Evolutionary conservation across 768 basidiomycete genomes (phyloP).

Genomic region (Hypholoma fasciculare): DNA sequence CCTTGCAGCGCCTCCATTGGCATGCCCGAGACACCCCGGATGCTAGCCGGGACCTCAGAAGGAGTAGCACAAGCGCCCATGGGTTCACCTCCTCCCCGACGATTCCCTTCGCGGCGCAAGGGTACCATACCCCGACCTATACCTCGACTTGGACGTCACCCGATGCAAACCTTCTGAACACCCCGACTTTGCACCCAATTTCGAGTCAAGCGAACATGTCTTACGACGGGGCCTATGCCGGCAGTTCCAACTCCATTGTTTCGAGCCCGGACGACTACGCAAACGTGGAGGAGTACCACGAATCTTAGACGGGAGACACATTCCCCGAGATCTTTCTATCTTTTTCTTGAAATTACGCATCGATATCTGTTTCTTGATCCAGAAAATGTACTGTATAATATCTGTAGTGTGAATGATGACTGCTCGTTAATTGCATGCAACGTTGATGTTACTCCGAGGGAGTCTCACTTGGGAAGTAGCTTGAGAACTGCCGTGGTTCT

Average conservation of each 20-base stretch:
- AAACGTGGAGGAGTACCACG: constrained; percentile 41
- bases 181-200: constrained; percentile 37
- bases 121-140: constrained; percentile 39
- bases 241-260: constrained; percentile 31
- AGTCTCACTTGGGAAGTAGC: constrained; percentile 11
- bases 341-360: constrained; percentile 22
- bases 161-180: constrained; percentile 29
- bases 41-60: constrained; percentile 32
- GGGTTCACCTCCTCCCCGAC: constrained; percentile 37
- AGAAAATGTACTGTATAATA: background rate
- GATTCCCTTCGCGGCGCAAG: constrained; percentile 35
- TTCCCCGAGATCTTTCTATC: background rate
- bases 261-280: constrained; percentile 45
- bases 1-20: constrained; percentile 38
- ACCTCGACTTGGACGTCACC: constrained; percentile 40
- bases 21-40: constrained; percentile 33
- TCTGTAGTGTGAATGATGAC: background rate
- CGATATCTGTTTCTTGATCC: constrained; percentile 3
- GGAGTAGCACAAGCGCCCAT: constrained; percentile 22
- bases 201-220: constrained; percentile 24
- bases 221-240: constrained; percentile 34
- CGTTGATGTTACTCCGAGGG: constrained; percentile 8
- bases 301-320: constrained; percentile 25
- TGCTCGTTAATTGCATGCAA: background rate
- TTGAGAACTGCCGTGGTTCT: constrained; percentile 5